These are phyloP conservation scores for Fusarium sp. DNA, from an alignment of 2,329 filamentous ascomycete genomes.

Conservation along the genomic window DNA sequence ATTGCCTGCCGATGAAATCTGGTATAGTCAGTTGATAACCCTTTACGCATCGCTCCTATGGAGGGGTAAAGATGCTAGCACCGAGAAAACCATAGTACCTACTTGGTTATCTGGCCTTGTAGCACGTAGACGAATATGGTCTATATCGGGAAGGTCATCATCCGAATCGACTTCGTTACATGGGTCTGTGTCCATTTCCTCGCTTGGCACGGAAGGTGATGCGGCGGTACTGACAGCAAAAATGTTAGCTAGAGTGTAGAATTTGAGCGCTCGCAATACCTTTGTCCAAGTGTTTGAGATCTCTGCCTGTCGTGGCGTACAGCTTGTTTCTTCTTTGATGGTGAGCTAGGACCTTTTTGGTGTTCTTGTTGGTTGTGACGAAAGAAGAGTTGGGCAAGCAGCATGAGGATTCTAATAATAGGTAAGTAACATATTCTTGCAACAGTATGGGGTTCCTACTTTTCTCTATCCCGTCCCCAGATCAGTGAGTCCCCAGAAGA, in stretches of 20 bases:
- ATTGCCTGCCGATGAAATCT: not conserved
- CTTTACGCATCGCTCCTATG: fast-evolving
- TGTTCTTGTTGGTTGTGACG: not conserved
- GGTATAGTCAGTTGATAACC: not conserved
- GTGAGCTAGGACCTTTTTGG: not conserved
- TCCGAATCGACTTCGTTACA: not conserved
- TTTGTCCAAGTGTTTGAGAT: not conserved
- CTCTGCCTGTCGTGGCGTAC: not conserved
- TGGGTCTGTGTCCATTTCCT: not conserved
- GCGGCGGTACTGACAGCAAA: not conserved
- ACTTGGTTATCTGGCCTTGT: not conserved
- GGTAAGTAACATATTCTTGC: fast-evolving
- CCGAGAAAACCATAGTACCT: not conserved
- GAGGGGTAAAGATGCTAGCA: no score
- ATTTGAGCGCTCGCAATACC: fast-evolving
- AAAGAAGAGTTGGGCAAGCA: not conserved
- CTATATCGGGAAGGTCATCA: not conserved
- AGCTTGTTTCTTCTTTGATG: not conserved
- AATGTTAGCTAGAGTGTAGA: not conserved
- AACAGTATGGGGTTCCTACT: not conserved
- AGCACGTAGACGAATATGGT: fast-evolving
- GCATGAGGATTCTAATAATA: not conserved
- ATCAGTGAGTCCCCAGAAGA: not conserved
- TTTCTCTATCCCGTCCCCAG: not conserved
- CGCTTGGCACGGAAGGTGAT: fast-evolving